phyloP scores from a whole-genome alignment of 208 protist species.

The Zelonia costaricensis region DNA sequence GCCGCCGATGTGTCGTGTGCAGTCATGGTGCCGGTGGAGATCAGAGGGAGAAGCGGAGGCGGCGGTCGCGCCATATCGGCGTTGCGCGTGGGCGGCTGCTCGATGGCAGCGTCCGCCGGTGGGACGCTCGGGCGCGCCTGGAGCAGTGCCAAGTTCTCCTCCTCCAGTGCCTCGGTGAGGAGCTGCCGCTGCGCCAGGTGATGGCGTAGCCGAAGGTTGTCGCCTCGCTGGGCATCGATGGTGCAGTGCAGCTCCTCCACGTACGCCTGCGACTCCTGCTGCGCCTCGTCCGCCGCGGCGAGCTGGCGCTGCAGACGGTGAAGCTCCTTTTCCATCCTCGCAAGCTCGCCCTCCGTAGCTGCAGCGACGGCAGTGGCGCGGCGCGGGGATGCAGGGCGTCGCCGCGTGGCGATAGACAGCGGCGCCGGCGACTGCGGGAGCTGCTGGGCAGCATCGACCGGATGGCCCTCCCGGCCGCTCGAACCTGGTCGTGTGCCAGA shows the following conservation, averaged over 20 bases:
- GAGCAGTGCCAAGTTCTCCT: slow-evolving; percentile 9
- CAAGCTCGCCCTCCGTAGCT: too few species aligned
- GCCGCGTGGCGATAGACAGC: too few species aligned
- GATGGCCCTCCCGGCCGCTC: too few species aligned
- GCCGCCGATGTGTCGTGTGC: neutral
- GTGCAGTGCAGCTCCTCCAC: neutral
- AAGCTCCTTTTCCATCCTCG: neutral
- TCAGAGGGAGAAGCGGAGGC: neutral
- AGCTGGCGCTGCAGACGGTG: neutral
- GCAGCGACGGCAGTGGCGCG: too few species aligned
- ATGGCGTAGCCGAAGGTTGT: slow-evolving; percentile 11
- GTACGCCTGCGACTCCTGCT: neutral
- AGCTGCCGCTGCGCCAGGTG: slow-evolving; percentile 18
- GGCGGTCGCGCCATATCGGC: too few species aligned
- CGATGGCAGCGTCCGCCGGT: too few species aligned
- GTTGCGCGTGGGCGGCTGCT: too few species aligned
- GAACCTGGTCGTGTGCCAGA: too few species aligned
- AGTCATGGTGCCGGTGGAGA: slow-evolving; percentile 18
- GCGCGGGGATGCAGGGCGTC: too few species aligned
- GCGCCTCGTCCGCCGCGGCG: neutral
- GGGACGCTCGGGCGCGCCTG: too few species aligned
- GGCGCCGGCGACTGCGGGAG: too few species aligned
- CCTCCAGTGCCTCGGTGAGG: slow-evolving; percentile 11
- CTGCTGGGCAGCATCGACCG: too few species aligned
- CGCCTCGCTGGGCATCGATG: slow-evolving; percentile 5